phyloP scores from a whole-genome alignment of 805 yeast genomes.

The Tetrapisispora arboricola region DNA sequence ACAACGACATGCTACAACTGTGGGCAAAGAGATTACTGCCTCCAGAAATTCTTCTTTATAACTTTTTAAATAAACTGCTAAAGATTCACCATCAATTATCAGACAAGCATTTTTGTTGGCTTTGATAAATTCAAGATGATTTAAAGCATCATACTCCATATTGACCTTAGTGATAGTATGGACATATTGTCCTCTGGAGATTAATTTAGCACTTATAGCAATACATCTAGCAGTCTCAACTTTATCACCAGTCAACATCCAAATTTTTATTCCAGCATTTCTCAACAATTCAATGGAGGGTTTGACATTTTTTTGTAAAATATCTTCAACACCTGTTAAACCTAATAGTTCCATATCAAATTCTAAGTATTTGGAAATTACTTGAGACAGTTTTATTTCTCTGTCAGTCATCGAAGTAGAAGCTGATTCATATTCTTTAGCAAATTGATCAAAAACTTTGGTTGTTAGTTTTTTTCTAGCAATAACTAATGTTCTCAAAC shows the following conservation, averaged over 20 bases:
- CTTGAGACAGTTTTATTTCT: slow-evolving; percentile 61
- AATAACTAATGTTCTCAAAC: slow-evolving; percentile 86
- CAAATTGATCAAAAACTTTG: slow-evolving; percentile 52
- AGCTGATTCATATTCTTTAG: slow-evolving; percentile 57
- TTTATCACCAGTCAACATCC: slow-evolving; percentile 99
- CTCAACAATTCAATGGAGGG: slow-evolving; percentile 83
- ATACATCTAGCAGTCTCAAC: slow-evolving; percentile 98
- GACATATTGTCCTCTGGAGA: slow-evolving; percentile 87
- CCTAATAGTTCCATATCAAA: slow-evolving; percentile 79
- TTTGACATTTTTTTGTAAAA: slow-evolving; percentile 83
- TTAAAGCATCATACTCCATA: slow-evolving; percentile 56
- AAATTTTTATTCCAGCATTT: slow-evolving; percentile 93
- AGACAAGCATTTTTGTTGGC: slow-evolving; percentile 51
- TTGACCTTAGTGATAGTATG: slow-evolving; percentile 67
- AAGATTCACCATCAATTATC: slow-evolving; percentile 88
- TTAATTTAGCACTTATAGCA: slow-evolving; percentile 87
- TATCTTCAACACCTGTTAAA: slow-evolving; percentile 95
- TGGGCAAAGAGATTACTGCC: slow-evolving; percentile 71
- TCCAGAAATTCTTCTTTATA: slow-evolving; percentile 65
- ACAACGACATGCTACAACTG: slow-evolving; percentile 95
- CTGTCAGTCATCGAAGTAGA: slow-evolving; percentile 70
- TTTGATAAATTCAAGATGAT: slow-evolving; percentile 61
- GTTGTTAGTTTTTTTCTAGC: slow-evolving; percentile 63
- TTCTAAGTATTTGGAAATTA: slow-evolving; percentile 62
- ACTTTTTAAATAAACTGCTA: slow-evolving; percentile 54